phyloP scores from a whole-genome alignment of 768 basidiomycete species.

The Kwoniella europaea region DNA sequence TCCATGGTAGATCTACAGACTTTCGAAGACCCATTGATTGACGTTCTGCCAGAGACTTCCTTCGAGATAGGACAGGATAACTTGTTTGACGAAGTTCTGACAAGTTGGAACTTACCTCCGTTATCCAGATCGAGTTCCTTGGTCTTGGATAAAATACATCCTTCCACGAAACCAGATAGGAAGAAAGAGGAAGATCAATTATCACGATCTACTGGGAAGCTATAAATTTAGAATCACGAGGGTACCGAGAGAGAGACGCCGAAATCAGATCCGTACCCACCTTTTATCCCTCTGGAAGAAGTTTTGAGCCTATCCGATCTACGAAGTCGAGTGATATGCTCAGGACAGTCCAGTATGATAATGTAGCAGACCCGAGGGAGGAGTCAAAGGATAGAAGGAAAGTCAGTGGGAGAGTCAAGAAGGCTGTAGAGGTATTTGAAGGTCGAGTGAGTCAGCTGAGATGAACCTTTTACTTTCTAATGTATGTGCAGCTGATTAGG shows the following conservation, averaged over 20 bases:
- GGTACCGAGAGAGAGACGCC: neutral
- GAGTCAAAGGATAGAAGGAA: neutral
- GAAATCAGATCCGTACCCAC: neutral
- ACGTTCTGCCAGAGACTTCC: constrained; percentile 4
- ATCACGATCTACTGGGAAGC: constrained; percentile 8
- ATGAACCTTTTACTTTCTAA: neutral
- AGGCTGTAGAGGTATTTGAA: constrained; percentile 9
- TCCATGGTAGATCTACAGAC: neutral
- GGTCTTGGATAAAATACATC: neutral
- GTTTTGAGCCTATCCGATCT: constrained; percentile 13
- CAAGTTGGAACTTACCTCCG: constrained; percentile 13
- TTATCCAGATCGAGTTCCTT: constrained; percentile 7
- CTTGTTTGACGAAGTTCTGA: constrained; percentile 19
- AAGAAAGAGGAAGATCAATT: neutral
- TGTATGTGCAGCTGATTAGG: no score
- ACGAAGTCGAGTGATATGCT: neutral
- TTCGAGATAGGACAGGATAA: constrained; percentile 16
- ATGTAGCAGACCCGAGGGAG: neutral
- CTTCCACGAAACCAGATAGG: neutral
- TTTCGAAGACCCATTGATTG: neutral
- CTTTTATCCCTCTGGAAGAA: constrained; percentile 15
- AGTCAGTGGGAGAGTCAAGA: constrained; percentile 2
- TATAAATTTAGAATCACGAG: neutral
- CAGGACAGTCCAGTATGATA: neutral
- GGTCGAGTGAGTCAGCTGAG: neutral